Evolutionary conservation across 1,284 basidiomycete species (phyloP).

Genomic region (Tilletia walkeri): DNA sequence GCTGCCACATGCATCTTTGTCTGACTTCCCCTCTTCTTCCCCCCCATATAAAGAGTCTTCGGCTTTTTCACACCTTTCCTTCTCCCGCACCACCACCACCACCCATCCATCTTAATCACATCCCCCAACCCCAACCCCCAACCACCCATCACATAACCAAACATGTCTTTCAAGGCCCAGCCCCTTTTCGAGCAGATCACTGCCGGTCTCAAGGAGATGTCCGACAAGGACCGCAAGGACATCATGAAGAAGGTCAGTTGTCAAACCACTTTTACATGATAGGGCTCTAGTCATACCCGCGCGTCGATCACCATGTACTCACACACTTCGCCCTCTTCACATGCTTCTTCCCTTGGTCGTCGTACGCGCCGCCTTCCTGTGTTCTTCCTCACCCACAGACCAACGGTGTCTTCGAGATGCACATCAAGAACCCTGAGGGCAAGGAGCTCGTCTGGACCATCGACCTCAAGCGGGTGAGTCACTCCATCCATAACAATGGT

Average conservation of each 20-base stretch:
- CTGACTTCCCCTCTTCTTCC: slow-evolving; percentile 71
- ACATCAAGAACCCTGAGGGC: slow-evolving; percentile 74
- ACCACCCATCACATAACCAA: slow-evolving; percentile 11
- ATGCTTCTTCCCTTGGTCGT: neutral
- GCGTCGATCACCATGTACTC: too few species aligned
- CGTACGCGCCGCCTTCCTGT: neutral
- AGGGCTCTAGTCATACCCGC: too few species aligned
- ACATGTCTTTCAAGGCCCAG: slow-evolving; percentile 52
- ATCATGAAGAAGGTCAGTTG: slow-evolving; percentile 78
- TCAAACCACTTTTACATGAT: neutral
- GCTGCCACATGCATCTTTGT: slow-evolving; percentile 19
- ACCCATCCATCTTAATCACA: neutral
- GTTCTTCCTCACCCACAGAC: slow-evolving; percentile 62
- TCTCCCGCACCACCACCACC: slow-evolving; percentile 12
- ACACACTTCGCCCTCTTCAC: too few species aligned
- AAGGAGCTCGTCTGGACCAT: slow-evolving; percentile 74
- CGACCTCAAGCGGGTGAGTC: slow-evolving; percentile 77
- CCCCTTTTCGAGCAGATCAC: slow-evolving; percentile 61
- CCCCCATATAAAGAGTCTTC: slow-evolving; percentile 57
- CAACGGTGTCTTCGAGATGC: slow-evolving; percentile 86
- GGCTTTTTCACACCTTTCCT: neutral
- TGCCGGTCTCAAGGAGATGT: slow-evolving; percentile 66
- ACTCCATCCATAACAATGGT: neutral
- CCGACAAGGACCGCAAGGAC: slow-evolving; percentile 71
- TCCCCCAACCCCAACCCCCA: slow-evolving; percentile 2